Evolutionary conservation across 140 eudicot species (phyloP).

Genomic region (Erigeron philadelphicus): DNA sequence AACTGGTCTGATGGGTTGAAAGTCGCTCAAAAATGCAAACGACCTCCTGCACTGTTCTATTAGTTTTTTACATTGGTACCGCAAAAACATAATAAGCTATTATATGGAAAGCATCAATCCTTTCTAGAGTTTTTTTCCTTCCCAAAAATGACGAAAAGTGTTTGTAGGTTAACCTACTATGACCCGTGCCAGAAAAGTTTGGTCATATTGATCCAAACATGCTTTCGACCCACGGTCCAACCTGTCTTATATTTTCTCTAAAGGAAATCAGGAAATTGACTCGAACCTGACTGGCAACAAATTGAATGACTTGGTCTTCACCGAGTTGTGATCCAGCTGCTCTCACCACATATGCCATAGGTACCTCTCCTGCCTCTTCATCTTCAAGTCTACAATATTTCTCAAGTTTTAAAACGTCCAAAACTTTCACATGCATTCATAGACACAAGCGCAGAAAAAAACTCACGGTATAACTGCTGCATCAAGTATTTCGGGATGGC

Average conservation of each 20-base stretch:
- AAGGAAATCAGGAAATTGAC: slow-evolving; percentile 8
- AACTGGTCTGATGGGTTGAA: neutral
- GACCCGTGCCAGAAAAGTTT: neutral
- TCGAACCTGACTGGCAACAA: slow-evolving; percentile 66
- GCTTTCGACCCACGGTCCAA: neutral
- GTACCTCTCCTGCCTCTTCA: slow-evolving; percentile 80
- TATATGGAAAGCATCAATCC: neutral
- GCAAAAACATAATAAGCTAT: neutral
- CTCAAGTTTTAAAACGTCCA: neutral
- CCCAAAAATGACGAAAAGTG: neutral
- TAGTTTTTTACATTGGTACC: neutral
- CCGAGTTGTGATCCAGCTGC: slow-evolving; percentile 48
- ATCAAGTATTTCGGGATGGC: slow-evolving; percentile 68
- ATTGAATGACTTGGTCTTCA: slow-evolving; percentile 66
- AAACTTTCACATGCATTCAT: slow-evolving; percentile 11
- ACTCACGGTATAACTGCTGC: slow-evolving; percentile 89
- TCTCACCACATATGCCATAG: slow-evolving; percentile 76
- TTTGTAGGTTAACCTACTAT: neutral
- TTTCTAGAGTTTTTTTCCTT: neutral
- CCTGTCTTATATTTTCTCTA: neutral
- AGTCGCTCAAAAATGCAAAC: neutral
- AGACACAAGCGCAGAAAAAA: slow-evolving; percentile 7
- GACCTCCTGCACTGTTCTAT: neutral
- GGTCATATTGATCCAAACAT: neutral
- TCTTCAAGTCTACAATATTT: slow-evolving; percentile 54